phyloP scores from a whole-genome alignment of 2,329 filamentous ascomycete genomes.

The Talaromyces pinophilus region DNA sequence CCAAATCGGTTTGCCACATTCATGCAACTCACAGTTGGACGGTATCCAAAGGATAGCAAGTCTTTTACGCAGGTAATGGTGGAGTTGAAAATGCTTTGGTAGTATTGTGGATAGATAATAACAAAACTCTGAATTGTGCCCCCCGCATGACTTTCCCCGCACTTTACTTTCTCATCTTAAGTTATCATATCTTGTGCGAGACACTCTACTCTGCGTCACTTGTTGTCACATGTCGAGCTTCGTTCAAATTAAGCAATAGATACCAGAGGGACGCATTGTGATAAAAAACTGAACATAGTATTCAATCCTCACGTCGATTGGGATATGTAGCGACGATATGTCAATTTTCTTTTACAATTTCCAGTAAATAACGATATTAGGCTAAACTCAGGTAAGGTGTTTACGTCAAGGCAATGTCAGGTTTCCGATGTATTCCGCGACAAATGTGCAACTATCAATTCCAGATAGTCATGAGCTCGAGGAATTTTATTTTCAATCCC shows the following conservation, averaged over 20 bases:
- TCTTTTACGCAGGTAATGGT: background rate
- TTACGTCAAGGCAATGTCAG: background rate
- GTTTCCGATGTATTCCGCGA: background rate
- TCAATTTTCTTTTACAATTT: background rate
- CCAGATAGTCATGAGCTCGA: slow-evolving; percentile 31
- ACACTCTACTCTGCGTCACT: background rate
- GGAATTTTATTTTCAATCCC: slow-evolving; percentile 32
- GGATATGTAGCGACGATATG: background rate
- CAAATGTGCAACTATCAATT: slow-evolving; percentile 34
- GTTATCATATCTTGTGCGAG: background rate
- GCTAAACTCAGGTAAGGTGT: background rate
- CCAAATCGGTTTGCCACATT: background rate
- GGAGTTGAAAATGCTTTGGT: background rate
- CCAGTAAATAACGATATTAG: background rate
- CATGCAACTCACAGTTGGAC: background rate
- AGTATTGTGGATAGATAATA: background rate
- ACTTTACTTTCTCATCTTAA: background rate
- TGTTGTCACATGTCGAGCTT: background rate
- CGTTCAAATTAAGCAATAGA: background rate
- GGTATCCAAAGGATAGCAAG: background rate
- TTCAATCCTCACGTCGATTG: background rate
- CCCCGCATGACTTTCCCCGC: background rate
- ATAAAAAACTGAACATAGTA: background rate
- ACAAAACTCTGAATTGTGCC: background rate
- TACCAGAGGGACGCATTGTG: background rate